Evolutionary conservation across 2,329 filamentous ascomycete genomes (phyloP), one percentile per base, ranked within the genome.

Genomic region (Fusarium decemcellulare): DNA sequence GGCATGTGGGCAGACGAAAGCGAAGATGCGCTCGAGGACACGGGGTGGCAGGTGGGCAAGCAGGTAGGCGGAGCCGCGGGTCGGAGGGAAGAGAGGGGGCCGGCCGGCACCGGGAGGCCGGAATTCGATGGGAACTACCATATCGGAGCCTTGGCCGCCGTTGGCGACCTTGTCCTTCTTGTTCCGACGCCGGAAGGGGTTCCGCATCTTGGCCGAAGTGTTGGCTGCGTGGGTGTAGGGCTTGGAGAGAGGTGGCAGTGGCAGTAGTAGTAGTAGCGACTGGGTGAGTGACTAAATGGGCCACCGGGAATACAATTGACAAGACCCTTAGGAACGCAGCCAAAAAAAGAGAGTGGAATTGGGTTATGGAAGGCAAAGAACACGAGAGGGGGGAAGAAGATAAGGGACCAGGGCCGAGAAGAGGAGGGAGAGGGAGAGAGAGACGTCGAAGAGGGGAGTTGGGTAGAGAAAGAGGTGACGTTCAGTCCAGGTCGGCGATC

Each of bases 1-100:
- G 37, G 90, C 84, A 80, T 98, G 95, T 8, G 95, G 95, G 74
- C 95, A 98, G 60, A 98, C 90, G 71, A 90, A 90, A 73, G 87
- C 81, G 79, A 98, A 95, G 77, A 98, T 95, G 77, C 88, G 89
- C 71, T 89, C 86, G 61, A 98, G 86, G 32, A 97, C 85, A n/a
- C 86, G 81, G 29, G 86, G 81, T 10, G 94, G 92, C 11, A 98
- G 86, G 55, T 81, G 80, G 42, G 82, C 81, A 51, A 90, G 83
- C 39, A 81, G 67, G 14, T 74, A 74, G 14, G 83, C 80, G 8
- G 86, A 87, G 30, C 75, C 71, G 27, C 72, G 70, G 6, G 81
- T 84, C 9, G 83, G 81, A 59, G 78, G 79, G 63, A 77, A 80
- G 27, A 73, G 70, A 54, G 71, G 74, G 16, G 73, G 63, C 30